Base-by-base conservation (phyloP, 2,329 filamentous ascomycete species). In the Lizonia empirigonia region DNA sequence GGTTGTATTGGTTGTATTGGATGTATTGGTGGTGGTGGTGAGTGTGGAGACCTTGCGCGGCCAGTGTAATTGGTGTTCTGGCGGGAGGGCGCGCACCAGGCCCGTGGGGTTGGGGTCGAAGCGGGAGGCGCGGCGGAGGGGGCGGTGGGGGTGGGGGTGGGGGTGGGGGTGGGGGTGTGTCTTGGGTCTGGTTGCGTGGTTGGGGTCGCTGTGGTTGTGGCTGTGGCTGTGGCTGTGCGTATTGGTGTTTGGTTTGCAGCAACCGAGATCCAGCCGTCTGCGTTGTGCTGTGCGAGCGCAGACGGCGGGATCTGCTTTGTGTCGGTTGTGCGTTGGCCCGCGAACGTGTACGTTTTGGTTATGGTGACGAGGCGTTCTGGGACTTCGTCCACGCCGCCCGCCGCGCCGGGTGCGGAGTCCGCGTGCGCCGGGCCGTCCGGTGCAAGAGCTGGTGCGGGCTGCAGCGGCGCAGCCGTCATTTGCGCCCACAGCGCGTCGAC, bases 311-410 rank as follows among this genome's bases (percentile, higher is more conserved):
- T 85, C 9, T 86, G 74, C 68, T 89, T 90, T 67, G 89, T 85
- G 64, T 91, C 88, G 0, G 82, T 87, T 62, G 88, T 85, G 10
- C 87, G 79, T 63, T 87, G 84, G 23, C 88, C 88, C 27, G 88
- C 88, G 61, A 91, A 91, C 62, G 87, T 88, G 73, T 89, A 90
- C 12, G 83, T 86, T 23, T 86, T 84, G 62, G 85, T 88, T 55
- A 91, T 87, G 53, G 80, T 82, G 61, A 90, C 40, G 74, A 63
- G 69, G 33, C 78, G 74, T 38, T 70, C 64, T 9, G 71, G 69
- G 22, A 63, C 65, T 2, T 27, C 45, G 3, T 59, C 55, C 16
- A 63, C 65, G 6, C 22, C 39, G 7, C 37, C 10, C 6, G 46
- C 20, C 19, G 51, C 55, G 24, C 49, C 38, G 18, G 48, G 52